These are phyloP conservation scores for Ogataea nitratoaversa DNA, from an alignment of 805 yeast species.

Conservation along the genomic window DNA sequence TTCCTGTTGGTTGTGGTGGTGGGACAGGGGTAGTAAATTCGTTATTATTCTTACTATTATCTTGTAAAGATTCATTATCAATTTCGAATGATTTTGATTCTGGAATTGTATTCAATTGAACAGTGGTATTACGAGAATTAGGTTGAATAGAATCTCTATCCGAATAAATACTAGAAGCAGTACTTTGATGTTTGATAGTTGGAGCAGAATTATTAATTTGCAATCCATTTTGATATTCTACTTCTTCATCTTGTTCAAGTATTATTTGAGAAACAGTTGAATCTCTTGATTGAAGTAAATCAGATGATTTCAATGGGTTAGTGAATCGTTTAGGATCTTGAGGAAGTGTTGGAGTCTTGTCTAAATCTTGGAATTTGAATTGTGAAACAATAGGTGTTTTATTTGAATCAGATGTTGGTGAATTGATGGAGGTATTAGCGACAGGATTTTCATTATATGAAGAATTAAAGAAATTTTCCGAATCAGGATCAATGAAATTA, in stretches of 20 bases:
- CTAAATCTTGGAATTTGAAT: conserved; percentile 2
- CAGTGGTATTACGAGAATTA: neutral
- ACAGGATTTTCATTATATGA: conserved; percentile 3
- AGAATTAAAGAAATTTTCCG: conserved; percentile 6
- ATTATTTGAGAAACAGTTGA: conserved; percentile 17
- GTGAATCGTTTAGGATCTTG: conserved; percentile 17
- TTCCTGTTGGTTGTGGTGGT: neutral
- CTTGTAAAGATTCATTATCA: no score
- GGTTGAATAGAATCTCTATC: conserved; percentile 8
- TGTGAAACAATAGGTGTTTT: conserved; percentile 17
- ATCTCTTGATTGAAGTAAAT: conserved; percentile 11
- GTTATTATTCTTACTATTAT: no score
- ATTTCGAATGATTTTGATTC: conserved; percentile 11
- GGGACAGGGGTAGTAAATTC: no score
- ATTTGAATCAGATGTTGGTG: conserved; percentile 15
- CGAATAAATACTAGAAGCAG: conserved; percentile 21
- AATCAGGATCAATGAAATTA: conserved; percentile 20
- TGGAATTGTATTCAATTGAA: conserved; percentile 8
- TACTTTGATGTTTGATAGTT: conserved; percentile 16
- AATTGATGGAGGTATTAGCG: no score
- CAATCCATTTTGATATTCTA: conserved; percentile 10
- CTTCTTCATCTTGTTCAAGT: conserved; percentile 23
- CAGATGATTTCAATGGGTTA: conserved; percentile 17
- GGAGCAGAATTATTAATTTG: neutral
- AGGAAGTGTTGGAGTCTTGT: conserved; percentile 7